Evolutionary conservation across 176 grass and related monocot species (phyloP), one percentile per base, ranked within the genome.

Genomic region (Avena atlantica): DNA sequence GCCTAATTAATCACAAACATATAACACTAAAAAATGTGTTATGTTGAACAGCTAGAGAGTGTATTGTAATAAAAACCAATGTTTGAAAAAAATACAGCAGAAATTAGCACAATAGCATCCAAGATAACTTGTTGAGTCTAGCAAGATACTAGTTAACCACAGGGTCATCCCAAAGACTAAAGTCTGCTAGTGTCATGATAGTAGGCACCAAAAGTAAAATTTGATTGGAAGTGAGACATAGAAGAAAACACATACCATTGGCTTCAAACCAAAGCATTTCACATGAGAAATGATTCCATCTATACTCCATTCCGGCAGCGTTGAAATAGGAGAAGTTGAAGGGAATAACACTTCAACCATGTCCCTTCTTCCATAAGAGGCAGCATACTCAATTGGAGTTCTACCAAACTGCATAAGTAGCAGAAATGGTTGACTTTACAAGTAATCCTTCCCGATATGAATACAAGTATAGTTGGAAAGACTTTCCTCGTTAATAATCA

Each of bases 211-310:
- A 70, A 70, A 42, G 67, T n/a, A 70, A 36, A 68, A 3, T 70
- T 10, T 20, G 67, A 36, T 20, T 2, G 34, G 20, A 74, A 50
- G n/a, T 51, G n/a, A 50, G 31, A 44, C 71, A 74, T 25, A 51
- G 23, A 76, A 76, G 49, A 49, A 50, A 51, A 15, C 73, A 52
- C 47, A 14, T 52, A 76, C 73, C 73, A 10, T 65, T 6, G 62
- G 73, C 73, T 76, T 52, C 73, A 76, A 76, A 51, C 73, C 73
- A 76, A 76, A 76, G 1, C 47, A 51, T 60, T 49, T 69, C 66
- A 57, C 76, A 61, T 73, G 37, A 1, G 51, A 59, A 14, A 86
- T 73, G 27, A 87, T 17, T 80, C 76, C 85, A 73, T 80, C 85
- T 21, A 87, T 16, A 60, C 75, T 87, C 76, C 65, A 87, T 44